A percentile compares a stretch with the other conserved stretches of the same genome.
These are phyloP conservation scores for Fusarium sp. DNA, from an alignment of 2,329 filamentous ascomycete species.

Conservation along the genomic window DNA sequence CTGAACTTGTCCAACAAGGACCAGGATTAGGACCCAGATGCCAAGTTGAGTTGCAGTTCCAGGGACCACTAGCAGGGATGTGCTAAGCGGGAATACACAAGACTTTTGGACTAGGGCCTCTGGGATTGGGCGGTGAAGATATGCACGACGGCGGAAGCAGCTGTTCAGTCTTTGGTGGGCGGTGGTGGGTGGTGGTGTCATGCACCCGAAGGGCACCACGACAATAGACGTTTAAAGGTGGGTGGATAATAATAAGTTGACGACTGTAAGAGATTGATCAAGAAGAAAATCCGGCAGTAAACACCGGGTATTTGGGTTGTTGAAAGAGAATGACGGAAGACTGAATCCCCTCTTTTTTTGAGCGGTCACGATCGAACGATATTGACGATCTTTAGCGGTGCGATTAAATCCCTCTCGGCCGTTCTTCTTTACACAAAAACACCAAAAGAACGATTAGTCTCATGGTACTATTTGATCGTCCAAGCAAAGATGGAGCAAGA, in stretches of 20 bases:
- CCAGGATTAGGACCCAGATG: conserved; percentile 4
- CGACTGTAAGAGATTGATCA: neutral
- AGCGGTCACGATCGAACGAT: conserved; percentile 17
- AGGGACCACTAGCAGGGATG: conserved; percentile 32
- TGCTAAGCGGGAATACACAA: conserved; percentile 25
- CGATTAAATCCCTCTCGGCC: conserved; percentile 12
- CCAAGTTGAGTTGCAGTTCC: conserved; percentile 21
- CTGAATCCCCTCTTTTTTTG: neutral
- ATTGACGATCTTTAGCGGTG: conserved; percentile 24
- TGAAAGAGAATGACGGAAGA: neutral
- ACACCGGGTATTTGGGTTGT: conserved; percentile 1
- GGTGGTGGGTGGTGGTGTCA: conserved; percentile 42
- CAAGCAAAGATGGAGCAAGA: conserved; percentile 1
- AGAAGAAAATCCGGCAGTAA: conserved; percentile 6
- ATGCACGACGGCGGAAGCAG: conserved; percentile 26
- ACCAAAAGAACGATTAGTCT: conserved; percentile 15
- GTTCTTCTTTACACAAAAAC: conserved; percentile 4
- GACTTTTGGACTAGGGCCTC: conserved; percentile 9
- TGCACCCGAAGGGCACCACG: conserved; percentile 30
- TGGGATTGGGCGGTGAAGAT: conserved; percentile 46
- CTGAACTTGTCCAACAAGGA: neutral
- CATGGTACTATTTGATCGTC: conserved; percentile 15
- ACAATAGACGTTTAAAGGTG: conserved; percentile 40
- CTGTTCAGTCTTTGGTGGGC: neutral
- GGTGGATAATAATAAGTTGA: neutral